phyloP scores from a whole-genome alignment of 139 green algal species.

The Picochlorum sp. region DNA sequence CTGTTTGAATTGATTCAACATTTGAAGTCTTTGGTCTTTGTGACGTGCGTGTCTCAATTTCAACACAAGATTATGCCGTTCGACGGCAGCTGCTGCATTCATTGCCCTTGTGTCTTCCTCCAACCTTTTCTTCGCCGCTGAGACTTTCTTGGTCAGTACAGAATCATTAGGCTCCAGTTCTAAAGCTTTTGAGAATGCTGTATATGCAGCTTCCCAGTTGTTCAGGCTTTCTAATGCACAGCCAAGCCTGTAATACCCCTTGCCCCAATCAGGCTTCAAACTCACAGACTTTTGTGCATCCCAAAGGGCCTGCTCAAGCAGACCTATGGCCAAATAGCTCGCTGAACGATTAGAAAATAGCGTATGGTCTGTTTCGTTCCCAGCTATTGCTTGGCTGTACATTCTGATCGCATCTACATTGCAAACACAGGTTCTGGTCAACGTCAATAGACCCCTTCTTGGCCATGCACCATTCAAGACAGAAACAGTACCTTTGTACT shows the following conservation, averaged over 20 bases:
- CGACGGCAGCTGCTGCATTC: constrained; percentile 13
- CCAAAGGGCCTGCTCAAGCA: constrained; percentile 24
- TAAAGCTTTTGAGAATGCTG: constrained; percentile 9
- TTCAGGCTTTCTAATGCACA: constrained; percentile 13
- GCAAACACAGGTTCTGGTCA: neutral
- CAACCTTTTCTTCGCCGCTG: constrained; percentile 2
- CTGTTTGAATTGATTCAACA: constrained; percentile 56
- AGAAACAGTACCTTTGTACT: constrained; percentile 20
- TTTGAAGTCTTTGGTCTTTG: constrained; percentile 17
- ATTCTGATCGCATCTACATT: constrained; percentile 31
- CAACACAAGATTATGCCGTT: constrained; percentile 29
- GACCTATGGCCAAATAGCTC: constrained; percentile 24
- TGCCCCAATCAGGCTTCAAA: constrained; percentile 30
- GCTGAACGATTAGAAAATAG: constrained; percentile 42
- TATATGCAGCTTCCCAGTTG: constrained; percentile 11
- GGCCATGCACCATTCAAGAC: neutral
- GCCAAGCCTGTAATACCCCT: constrained; percentile 44
- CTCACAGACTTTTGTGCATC: constrained; percentile 26
- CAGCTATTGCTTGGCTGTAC: constrained; percentile 46
- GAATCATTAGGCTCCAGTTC: constrained; percentile 19
- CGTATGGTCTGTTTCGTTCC: constrained; percentile 12
- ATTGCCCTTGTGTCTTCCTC: constrained; percentile 11
- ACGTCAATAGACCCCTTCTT: neutral
- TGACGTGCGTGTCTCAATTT: constrained; percentile 33
- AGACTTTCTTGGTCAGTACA: constrained; percentile 4